phyloP scores from a whole-genome alignment of 306 rosid genomes.

The Vigna nakashimae region DNA sequence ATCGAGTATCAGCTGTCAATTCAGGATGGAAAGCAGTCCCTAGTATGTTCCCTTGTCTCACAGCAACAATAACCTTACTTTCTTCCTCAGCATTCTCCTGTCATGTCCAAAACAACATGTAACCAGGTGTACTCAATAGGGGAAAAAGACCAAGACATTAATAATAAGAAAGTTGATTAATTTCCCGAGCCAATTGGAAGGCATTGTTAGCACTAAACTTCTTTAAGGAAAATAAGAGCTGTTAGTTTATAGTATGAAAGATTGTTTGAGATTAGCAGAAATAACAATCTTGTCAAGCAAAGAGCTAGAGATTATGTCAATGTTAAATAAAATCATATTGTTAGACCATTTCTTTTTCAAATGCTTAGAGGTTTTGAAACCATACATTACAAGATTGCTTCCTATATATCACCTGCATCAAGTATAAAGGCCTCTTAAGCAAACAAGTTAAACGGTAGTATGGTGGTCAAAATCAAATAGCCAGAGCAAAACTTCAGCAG shows the following conservation, averaged over 20 bases:
- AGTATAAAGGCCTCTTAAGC: background rate
- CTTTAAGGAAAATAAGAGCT: background rate
- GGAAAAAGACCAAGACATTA: background rate
- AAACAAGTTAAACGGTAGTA: background rate
- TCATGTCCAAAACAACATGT: conserved; percentile 43
- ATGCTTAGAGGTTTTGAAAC: conserved; percentile 2
- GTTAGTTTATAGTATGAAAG: background rate
- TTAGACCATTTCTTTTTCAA: background rate
- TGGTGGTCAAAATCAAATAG: background rate
- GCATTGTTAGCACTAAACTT: background rate
- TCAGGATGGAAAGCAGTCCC: conserved; percentile 99
- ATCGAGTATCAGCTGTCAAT: conserved; percentile 91
- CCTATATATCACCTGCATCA: background rate
- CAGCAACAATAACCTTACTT: conserved; percentile 87
- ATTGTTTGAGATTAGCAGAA: conserved; percentile 1
- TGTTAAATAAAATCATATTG: conserved; percentile 3
- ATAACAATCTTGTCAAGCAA: conserved; percentile 5
- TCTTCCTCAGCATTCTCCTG: conserved; percentile 63
- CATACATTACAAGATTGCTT: conserved; percentile 3
- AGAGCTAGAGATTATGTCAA: background rate
- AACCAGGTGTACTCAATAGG: background rate
- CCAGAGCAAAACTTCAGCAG: background rate
- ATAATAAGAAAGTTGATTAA: conserved; percentile 22
- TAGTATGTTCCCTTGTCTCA: conserved; percentile 84
- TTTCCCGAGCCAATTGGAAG: background rate